phyloP scores from a whole-genome alignment of 1,139 yeast species.

The Candida tetrigidarum region DNA sequence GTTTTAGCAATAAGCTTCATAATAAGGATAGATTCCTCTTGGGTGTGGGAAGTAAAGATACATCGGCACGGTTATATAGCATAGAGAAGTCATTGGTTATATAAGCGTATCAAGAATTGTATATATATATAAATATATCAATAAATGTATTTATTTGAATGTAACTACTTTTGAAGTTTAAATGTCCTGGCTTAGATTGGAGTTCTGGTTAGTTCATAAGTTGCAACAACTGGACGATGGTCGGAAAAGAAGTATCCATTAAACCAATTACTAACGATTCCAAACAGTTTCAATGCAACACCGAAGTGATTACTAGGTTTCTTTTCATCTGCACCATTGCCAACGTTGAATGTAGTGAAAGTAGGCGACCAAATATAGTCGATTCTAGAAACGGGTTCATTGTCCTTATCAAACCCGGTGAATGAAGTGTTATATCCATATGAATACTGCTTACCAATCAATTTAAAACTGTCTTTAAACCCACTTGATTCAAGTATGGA shows the following conservation, averaged over 20 bases:
- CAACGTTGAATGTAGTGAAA: slow-evolving; percentile 16
- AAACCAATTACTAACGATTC: slow-evolving; percentile 45
- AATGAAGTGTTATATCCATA: slow-evolving; percentile 50
- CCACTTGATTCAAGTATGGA: slow-evolving; percentile 37
- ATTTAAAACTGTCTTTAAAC: slow-evolving; percentile 36
- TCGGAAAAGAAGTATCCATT: slow-evolving; percentile 33
- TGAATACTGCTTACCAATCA: slow-evolving; percentile 22
- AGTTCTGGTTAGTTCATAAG: slow-evolving; percentile 19
- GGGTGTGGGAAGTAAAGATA: slow-evolving; percentile 74
- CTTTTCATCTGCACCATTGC: neutral
- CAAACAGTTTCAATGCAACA: slow-evolving; percentile 33
- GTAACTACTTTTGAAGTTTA: too few species aligned
- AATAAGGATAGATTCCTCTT: slow-evolving; percentile 34
- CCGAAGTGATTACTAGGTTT: slow-evolving; percentile 15
- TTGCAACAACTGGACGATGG: slow-evolving; percentile 27
- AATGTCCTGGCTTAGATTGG: too few species aligned
- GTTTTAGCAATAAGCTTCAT: slow-evolving; percentile 47
- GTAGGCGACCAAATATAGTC: slow-evolving; percentile 53
- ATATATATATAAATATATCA: neutral
- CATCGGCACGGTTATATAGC: slow-evolving; percentile 64
- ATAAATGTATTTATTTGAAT: too few species aligned
- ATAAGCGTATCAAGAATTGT: neutral
- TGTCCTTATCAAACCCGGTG: slow-evolving; percentile 46
- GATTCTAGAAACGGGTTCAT: slow-evolving; percentile 36
- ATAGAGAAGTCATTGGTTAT: slow-evolving; percentile 10